Conservation (phyloP, 352 stramenopile species). For the Phytopythium mirpurense region DNA sequence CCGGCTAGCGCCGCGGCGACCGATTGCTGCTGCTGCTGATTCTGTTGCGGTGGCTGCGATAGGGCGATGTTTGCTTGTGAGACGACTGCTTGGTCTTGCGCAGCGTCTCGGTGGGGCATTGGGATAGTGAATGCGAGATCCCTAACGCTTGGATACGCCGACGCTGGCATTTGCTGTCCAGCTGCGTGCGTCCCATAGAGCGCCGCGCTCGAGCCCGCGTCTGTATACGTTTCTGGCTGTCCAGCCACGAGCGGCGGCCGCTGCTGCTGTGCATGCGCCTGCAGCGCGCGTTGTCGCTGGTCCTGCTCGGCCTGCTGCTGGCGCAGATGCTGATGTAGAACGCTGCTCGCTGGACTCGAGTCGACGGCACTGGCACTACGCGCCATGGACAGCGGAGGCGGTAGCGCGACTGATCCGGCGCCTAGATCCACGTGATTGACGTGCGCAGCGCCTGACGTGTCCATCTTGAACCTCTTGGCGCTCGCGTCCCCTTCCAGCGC, state of each 20-base stretch:
- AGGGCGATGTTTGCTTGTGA: neutral
- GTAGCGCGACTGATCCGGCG: neutral
- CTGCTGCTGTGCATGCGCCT: constrained; percentile 14
- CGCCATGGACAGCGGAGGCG: neutral
- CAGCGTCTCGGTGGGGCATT: neutral
- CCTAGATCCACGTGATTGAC: no score
- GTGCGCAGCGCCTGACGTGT: constrained; percentile 5
- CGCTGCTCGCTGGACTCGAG: neutral
- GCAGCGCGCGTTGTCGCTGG: constrained; percentile 10
- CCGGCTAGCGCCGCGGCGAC: neutral
- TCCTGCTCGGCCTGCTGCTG: constrained; percentile 21
- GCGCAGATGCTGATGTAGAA: constrained; percentile 16
- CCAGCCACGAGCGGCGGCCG: neutral
- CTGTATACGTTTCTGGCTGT: neutral
- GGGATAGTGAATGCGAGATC: neutral
- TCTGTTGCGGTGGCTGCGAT: neutral
- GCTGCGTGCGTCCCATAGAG: neutral
- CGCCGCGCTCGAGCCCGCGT: no score
- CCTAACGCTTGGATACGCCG: neutral
- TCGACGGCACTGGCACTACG: neutral
- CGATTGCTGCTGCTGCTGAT: neutral
- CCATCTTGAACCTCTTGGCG: constrained; percentile 30
- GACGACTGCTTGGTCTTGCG: neutral
- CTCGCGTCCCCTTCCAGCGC: constrained; percentile 9
- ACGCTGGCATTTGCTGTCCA: neutral